Evolutionary conservation across 768 basidiomycete species (phyloP), one percentile per base, ranked within the genome.

Genomic region (Phlegmacium glaucopus): DNA sequence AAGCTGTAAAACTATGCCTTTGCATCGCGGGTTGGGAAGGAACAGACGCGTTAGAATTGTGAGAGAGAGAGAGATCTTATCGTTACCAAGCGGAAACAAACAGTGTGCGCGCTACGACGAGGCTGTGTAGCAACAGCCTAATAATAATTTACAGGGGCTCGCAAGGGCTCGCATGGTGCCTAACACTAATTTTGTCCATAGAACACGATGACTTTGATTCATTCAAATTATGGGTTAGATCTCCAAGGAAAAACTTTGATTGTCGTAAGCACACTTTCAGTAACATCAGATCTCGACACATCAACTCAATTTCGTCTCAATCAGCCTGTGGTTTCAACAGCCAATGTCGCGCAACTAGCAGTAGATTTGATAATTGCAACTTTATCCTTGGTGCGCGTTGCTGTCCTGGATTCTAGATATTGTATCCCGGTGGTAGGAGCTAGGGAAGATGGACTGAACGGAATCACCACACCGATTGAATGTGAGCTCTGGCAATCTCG

Each of bases 311-410:
- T 32, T 43, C 37, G 50, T 39, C 41, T 22, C 22, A 22, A 18
- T 36, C 52, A 80, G 78, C 89, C 90, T 28, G 60, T 90, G 37
- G 87, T 92, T 9, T 90, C 90, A 5, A 79, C 80, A 9, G 90
- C 86, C 40, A 92, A 92, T 67, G 77, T 92, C 36, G 74, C 82
- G n/a, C 90, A 93, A 58, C 73, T 93, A 10, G 79, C 88, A 0
- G 80, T 70, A 9, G 90, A 93, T 64, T 67, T 93, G 13, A 67
- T 93, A 50, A 82, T 90, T 51, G 64, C 83, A 4, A 82, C 85
- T 1, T 70, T 89, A 39, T 72, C 71, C 26, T 72, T 93, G 16
- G 63, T 69, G 43, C 71, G 76, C 39, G 65, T 90, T 7, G 90
- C 84, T 28, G 65, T 79, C 9, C 72, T 91, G 39, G 81, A 90